Evolutionary conservation across 164 flowering plant genomes (phyloP).

Genomic region (Euptelea pleiosperma): DNA sequence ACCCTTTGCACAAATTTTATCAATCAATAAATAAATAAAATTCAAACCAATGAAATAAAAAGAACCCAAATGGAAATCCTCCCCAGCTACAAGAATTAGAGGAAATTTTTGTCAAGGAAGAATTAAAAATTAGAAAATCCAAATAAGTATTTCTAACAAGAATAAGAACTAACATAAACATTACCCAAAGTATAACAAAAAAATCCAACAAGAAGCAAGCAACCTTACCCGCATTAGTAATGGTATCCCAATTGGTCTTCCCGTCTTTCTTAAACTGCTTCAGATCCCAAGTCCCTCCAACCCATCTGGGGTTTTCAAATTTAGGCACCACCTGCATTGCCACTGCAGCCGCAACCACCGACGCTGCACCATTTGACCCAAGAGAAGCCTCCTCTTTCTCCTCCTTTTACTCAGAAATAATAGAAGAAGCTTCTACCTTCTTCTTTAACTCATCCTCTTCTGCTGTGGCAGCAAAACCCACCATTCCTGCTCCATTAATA

Average conservation of each 20-base stretch:
- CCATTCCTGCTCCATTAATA: slow-evolving; percentile 54
- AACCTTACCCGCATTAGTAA: slow-evolving; percentile 82
- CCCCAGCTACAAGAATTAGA: background rate
- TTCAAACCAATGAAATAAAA: background rate
- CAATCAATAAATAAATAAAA: background rate
- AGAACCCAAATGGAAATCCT: background rate
- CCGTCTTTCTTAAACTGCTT: slow-evolving; percentile 76
- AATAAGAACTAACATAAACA: too few relatives aligned
- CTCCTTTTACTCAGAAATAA: slow-evolving; percentile 20
- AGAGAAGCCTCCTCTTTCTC: slow-evolving; percentile 13
- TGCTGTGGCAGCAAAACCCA: slow-evolving; percentile 28
- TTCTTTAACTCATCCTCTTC: slow-evolving; percentile 28
- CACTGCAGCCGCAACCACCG: slow-evolving; percentile 20
- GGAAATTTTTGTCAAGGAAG: background rate
- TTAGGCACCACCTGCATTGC: slow-evolving; percentile 22
- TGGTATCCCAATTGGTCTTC: slow-evolving; percentile 83
- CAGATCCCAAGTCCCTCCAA: slow-evolving; percentile 91
- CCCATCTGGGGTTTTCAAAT: slow-evolving; percentile 76
- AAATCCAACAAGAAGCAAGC: background rate
- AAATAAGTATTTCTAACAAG: slow-evolving; percentile 3
- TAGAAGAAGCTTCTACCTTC: slow-evolving; percentile 11
- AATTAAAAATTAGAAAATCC: background rate
- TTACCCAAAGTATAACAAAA: background rate
- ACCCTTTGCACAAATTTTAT: too few relatives aligned
- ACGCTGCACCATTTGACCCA: slow-evolving; percentile 36